Evolutionary conservation across 257 asterid genomes (phyloP).

Genomic region (Primulina eburnea): DNA sequence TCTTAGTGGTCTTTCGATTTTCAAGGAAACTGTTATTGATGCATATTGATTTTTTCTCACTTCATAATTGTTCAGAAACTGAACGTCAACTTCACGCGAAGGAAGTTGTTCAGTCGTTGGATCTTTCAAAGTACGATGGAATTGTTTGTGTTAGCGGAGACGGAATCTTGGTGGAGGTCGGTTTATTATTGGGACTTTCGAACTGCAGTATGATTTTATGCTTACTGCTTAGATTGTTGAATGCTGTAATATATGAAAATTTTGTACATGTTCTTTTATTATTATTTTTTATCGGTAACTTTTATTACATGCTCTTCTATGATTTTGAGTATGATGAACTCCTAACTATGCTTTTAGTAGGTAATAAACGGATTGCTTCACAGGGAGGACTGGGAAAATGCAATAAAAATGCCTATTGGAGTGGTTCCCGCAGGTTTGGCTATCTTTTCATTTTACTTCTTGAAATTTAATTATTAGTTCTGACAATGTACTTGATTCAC

Average conservation of each 20-base stretch:
- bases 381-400: conserved; percentile 83
- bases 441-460: conserved; percentile 7
- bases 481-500: background rate
- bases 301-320: no score
- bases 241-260: background rate
- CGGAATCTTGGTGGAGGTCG: conserved; percentile 90
- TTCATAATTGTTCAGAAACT: conserved; percentile 56
- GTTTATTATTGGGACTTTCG: conserved; percentile 24
- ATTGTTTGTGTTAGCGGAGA: conserved; percentile 94
- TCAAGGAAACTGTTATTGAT: background rate
- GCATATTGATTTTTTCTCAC: conserved; percentile 7
- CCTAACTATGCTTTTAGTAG: conserved; percentile 49
- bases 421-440: conserved; percentile 85
- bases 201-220: conserved; percentile 4
- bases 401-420: conserved; percentile 81
- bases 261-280: background rate
- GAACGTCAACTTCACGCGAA: conserved; percentile 73
- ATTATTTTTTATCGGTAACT: no score
- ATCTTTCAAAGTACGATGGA: conserved; percentile 70
- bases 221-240: conserved; percentile 1
- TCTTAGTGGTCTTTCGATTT: background rate
- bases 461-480: background rate
- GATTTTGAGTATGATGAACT: no score
- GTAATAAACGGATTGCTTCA: conserved; percentile 87
- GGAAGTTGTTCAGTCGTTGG: conserved; percentile 66